phyloP scores from a whole-genome alignment of 2,329 filamentous ascomycete species.

The Colletotrichum siamense region DNA sequence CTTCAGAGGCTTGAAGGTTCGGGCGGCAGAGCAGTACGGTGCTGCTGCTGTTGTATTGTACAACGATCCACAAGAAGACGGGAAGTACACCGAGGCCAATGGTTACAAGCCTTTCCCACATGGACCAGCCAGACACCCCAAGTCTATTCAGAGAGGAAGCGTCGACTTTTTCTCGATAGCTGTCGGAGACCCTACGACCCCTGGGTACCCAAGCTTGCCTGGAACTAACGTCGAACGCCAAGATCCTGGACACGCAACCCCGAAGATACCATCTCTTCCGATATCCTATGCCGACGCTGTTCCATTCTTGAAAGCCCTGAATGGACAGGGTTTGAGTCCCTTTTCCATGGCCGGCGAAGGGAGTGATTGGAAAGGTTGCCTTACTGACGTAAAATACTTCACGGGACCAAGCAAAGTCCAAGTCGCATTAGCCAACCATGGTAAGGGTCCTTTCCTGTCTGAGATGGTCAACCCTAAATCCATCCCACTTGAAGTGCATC shows the following conservation, averaged over 20 bases:
- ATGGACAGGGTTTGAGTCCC: background rate
- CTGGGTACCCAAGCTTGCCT: constrained; percentile 75
- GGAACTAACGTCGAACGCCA: constrained; percentile 61
- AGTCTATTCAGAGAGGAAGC: constrained; percentile 74
- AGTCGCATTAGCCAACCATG: background rate
- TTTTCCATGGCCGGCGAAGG: background rate
- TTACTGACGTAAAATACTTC: background rate
- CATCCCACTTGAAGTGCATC: background rate
- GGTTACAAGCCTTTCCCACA: constrained; percentile 66
- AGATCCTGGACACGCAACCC: constrained; percentile 41
- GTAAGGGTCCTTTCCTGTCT: background rate
- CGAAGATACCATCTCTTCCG: background rate
- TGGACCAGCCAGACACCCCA: constrained; percentile 73
- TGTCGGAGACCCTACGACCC: constrained; percentile 70
- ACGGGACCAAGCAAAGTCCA: background rate
- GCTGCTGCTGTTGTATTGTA: constrained; percentile 64
- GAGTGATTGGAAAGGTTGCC: background rate
- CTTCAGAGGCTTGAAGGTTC: constrained; percentile 75
- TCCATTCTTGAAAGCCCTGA: background rate
- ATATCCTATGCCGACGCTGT: background rate
- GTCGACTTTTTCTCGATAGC: constrained; percentile 64
- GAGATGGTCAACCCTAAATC: background rate
- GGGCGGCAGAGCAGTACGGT: constrained; percentile 73
- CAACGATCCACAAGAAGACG: background rate
- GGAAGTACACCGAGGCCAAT: background rate